Conservation (phyloP, 179 eudicot species). For the Beta macrorhiza region DNA sequence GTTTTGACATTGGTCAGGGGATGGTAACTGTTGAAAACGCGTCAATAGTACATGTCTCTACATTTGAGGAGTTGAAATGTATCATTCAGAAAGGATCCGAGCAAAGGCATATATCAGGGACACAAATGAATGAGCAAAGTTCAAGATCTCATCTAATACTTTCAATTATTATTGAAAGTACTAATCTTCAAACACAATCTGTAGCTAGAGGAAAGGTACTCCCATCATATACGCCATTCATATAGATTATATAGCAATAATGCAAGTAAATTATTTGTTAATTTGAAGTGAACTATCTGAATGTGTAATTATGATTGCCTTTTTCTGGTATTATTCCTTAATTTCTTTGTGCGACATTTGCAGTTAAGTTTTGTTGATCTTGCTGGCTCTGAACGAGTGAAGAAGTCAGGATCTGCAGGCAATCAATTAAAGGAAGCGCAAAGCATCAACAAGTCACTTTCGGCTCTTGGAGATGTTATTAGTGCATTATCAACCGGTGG, state of each 20-base stretch:
- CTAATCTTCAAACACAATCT: constrained; percentile 92
- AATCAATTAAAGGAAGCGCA: constrained; percentile 94
- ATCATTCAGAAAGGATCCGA: constrained; percentile 89
- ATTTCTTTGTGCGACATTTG: constrained; percentile 13
- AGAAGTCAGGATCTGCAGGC: constrained; percentile 79
- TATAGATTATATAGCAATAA: background rate
- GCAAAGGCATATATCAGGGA: constrained; percentile 85
- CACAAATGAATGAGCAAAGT: constrained; percentile 96
- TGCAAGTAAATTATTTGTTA: background rate
- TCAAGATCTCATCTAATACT: constrained; percentile 94
- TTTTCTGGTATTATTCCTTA: background rate
- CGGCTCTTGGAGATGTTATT: constrained; percentile 98
- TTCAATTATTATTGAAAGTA: constrained; percentile 86
- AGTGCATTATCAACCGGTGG: constrained; percentile 82
- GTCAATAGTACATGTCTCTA: constrained; percentile 54
- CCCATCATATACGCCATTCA: too few species aligned
- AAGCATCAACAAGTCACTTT: constrained; percentile 94
- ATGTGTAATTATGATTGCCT: too few species aligned
- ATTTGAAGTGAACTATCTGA: background rate
- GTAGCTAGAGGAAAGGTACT: constrained; percentile 93
- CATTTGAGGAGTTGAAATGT: constrained; percentile 61
- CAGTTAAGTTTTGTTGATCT: constrained; percentile 94
- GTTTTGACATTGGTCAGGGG: constrained; percentile 45
- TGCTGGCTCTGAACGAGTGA: constrained; percentile 92
- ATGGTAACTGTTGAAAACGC: constrained; percentile 95